A percentile compares a stretch with the other conserved stretches of the same genome.
phyloP scores from a whole-genome alignment of 306 rosid species.

The Quercus gilva region DNA sequence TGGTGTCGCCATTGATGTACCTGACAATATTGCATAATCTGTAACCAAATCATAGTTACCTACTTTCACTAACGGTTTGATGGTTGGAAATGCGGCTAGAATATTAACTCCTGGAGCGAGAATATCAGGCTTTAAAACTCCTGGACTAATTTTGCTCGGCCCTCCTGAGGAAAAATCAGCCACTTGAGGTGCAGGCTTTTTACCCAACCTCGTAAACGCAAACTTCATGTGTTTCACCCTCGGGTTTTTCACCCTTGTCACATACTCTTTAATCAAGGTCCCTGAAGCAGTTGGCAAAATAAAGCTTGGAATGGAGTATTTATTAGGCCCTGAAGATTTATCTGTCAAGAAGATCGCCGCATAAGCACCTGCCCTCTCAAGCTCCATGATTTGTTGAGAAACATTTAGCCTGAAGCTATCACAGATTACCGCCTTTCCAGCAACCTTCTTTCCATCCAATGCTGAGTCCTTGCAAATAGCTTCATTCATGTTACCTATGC shows the following conservation, averaged over 20 bases:
- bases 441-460: slow-evolving; percentile 3
- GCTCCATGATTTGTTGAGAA: not conserved
- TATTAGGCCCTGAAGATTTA: not conserved
- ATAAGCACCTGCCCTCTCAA: not conserved
- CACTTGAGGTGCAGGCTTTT: slow-evolving; percentile 8
- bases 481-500: not conserved
- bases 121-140: slow-evolving; percentile 14
- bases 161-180: slow-evolving; percentile 11
- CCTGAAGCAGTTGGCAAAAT: not conserved
- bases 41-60: not conserved
- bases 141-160: not conserved
- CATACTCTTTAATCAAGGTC: not conserved
- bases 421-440: slow-evolving; percentile 5
- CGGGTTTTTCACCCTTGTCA: not conserved
- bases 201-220: not conserved
- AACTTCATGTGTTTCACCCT: not conserved
- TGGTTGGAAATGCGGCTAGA: not conserved
- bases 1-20: not conserved
- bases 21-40: not conserved
- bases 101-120: not conserved
- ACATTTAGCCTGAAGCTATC: not conserved
- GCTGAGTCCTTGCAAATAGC: not conserved
- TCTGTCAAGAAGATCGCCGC: slow-evolving; percentile 6
- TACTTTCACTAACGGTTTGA: not conserved
- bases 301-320: not conserved